Percentiles rank a stretch among this genome's conserved stretches.
These are phyloP conservation scores for Croton laevigatus DNA, from an alignment of 441 rosid species.

Conservation along the genomic window DNA sequence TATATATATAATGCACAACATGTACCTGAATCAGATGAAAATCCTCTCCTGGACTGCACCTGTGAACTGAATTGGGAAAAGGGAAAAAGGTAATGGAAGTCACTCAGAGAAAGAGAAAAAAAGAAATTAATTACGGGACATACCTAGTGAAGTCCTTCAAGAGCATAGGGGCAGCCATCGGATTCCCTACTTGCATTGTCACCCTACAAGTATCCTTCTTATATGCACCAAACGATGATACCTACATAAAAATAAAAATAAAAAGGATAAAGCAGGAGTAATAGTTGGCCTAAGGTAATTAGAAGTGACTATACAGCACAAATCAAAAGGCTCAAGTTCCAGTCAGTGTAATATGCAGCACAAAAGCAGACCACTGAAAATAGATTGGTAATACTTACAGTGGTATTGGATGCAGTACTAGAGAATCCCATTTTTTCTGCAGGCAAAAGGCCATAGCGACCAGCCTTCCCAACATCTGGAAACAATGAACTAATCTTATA, in stretches of 20 bases:
- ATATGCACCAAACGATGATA: slow-evolving; percentile 31
- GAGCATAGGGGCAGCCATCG: slow-evolving; percentile 30
- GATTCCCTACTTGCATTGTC: slow-evolving; percentile 33
- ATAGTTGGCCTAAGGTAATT: neutral
- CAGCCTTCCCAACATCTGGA: slow-evolving; percentile 48
- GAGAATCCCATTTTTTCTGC: slow-evolving; percentile 38
- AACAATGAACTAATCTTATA: slow-evolving; percentile 15
- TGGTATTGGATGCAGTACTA: slow-evolving; percentile 25
- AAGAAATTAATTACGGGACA: slow-evolving; percentile 8
- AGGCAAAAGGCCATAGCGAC: slow-evolving; percentile 22
- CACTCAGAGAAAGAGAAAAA: neutral
- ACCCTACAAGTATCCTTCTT: slow-evolving; percentile 34
- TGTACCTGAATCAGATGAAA: slow-evolving; percentile 75
- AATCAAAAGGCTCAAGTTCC: neutral
- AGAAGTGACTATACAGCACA: slow-evolving; percentile 1
- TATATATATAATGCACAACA: neutral
- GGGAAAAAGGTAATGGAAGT: slow-evolving; percentile 8
- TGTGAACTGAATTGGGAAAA: slow-evolving; percentile 46
- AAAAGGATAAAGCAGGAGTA: neutral
- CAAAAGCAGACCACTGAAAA: neutral
- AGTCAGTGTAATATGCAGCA: neutral
- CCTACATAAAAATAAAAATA: slow-evolving; percentile 34
- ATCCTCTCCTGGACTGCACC: slow-evolving; percentile 54
- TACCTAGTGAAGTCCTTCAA: slow-evolving; percentile 38
- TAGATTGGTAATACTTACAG: slow-evolving; percentile 40